phyloP scores from a whole-genome alignment of 1,139 yeast species.

The Suhomyces choctaworum region DNA sequence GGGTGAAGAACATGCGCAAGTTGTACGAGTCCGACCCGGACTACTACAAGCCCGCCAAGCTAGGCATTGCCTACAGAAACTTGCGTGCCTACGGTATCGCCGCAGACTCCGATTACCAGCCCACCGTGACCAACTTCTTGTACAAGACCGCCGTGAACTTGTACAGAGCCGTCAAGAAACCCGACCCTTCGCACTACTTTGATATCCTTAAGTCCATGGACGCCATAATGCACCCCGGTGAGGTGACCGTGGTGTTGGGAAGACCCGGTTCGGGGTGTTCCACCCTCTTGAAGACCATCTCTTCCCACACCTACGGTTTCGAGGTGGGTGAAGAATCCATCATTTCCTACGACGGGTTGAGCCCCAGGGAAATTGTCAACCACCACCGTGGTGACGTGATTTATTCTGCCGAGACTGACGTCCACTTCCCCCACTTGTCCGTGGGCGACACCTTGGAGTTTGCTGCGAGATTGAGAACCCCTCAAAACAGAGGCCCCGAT shows the following conservation, averaged over 20 bases:
- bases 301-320: conserved; percentile 74
- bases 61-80: conserved; percentile 70
- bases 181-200: conserved; percentile 31
- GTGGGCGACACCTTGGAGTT: conserved; percentile 32
- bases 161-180: conserved; percentile 21
- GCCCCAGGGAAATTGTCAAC: conserved; percentile 20
- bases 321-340: conserved; percentile 52
- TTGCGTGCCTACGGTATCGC: conserved; percentile 76
- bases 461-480: conserved; percentile 29
- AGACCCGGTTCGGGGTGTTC: conserved; percentile 89
- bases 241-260: conserved; percentile 73
- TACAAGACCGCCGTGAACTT: conserved; percentile 20
- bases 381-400: conserved; percentile 32
- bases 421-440: conserved; percentile 28
- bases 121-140: conserved; percentile 60
- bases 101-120: conserved; percentile 76
- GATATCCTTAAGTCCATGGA: conserved; percentile 70
- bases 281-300: conserved; percentile 68
- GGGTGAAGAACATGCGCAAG: conserved; percentile 72
- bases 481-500: conserved; percentile 32
- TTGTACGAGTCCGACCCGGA: conserved; percentile 60
- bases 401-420: conserved; percentile 30
- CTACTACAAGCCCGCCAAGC: conserved; percentile 58
- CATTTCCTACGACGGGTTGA: conserved; percentile 29
- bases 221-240: conserved; percentile 68